phyloP scores from a whole-genome alignment of 106 monocot genomes.

The Xerophyta viscosa region DNA sequence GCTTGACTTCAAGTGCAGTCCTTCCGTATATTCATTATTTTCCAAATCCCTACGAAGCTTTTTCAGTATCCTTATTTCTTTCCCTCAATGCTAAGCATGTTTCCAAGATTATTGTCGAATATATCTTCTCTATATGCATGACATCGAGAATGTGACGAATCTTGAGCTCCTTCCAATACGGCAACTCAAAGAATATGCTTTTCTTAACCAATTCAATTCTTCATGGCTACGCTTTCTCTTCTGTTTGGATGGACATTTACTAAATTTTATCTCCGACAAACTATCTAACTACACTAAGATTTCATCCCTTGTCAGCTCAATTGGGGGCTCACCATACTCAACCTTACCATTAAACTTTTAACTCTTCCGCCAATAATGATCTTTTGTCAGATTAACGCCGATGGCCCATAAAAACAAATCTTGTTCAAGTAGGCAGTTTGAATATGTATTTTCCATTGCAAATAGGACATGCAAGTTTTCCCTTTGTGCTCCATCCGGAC shows the following conservation, averaged over 20 bases:
- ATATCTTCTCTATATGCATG: conserved; percentile 15
- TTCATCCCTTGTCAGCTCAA: not conserved
- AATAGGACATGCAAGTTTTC: conserved; percentile 1
- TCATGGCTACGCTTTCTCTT: not conserved
- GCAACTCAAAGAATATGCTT: conserved; percentile 11
- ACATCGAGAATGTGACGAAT: conserved; percentile 14
- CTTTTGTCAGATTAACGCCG: not conserved
- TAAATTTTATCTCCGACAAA: not conserved
- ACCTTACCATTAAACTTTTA: not conserved
- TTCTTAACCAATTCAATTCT: conserved; percentile 5
- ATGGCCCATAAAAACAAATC: not conserved
- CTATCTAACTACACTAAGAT: not conserved
- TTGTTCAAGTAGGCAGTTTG: not conserved
- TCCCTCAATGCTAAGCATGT: conserved; percentile 1
- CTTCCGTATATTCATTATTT: not conserved
- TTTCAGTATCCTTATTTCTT: conserved; percentile 8
- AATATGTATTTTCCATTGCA: not conserved
- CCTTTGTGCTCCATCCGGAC: conserved; percentile 17
- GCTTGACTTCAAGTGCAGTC: not conserved
- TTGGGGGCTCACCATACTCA: not conserved
- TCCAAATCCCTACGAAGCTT: conserved; percentile 1
- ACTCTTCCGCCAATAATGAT: not conserved
- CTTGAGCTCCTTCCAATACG: conserved; percentile 1
- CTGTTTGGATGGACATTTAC: not conserved
- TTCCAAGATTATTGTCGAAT: conserved; percentile 2